Evolutionary conservation across 2,329 filamentous ascomycete genomes (phyloP), one percentile per base, ranked within the genome.

Genomic region (Herpotrichia juniperi): DNA sequence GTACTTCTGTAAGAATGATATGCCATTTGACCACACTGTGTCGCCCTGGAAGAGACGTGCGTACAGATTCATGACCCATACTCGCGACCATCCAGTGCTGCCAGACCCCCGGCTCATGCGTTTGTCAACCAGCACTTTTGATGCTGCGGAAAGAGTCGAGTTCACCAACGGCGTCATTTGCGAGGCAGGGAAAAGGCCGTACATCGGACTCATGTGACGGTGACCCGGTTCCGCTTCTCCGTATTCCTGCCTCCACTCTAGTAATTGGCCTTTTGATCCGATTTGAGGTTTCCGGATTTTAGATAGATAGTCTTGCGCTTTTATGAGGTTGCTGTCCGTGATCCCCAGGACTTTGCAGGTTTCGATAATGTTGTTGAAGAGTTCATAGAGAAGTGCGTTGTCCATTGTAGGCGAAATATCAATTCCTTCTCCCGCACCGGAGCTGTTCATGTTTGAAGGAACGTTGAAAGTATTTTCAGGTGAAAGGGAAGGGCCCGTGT

Each of bases 11-110:
- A 49, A 12, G 11, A 42, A 42, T 10, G 46, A 28, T 6, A 26
- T 19, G 25, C 16, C 25, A 17, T 49, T 42, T 22, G 37, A 42
- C 34, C 35, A 42, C n/a, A 30, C 25, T 1, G 19, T 42, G n/a
- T 19, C 37, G 35, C 35, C 35, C 61, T 78, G 73, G 10, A 73
- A 68, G 3, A 83, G 63, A 0, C 81, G 74, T 11, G 80, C 79
- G 46, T 79, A 78, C 32, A 81, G 66, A 34, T 77, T 79, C n/a
- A 81, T 67, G 0, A 79, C 63, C 80, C 80, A 83, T 4, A 78
- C 79, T 14, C 78, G 72, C 3, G 78, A 80, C 81, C 80, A 83
- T 0, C 81, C 81, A 0, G 79, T 83, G 46, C 80, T 75, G 0
- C 78, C 80, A 4, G 5, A 64, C 43, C 2, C 64, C 57, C 24